Base-by-base conservation (phyloP, 495 filamentous ascomycete genomes). In the Talaromyces nanjingensis region DNA sequence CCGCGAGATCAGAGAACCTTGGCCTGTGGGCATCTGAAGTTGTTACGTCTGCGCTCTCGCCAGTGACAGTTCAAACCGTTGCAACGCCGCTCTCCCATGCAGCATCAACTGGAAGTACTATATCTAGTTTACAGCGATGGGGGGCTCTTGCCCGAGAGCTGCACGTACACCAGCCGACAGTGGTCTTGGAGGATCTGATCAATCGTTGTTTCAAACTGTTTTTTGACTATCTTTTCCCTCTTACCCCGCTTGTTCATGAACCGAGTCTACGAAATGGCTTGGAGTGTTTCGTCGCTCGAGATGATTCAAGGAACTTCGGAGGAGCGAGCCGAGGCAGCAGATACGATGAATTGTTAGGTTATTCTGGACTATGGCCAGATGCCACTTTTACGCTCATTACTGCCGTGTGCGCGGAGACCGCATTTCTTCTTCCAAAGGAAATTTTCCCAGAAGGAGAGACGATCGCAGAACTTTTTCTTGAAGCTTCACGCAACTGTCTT, bases 161-260 rank as follows among this genome's bases (percentile, higher is more conserved):
- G 20, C 57, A 42, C 39, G 14, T 54, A 34, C 61, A 58, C 22
- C 34, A 59, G 11, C 34, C 62, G 24, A 52, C 66, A 24, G 27
- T 39, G 8, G 16, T 60, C 7, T 25, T 70, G 31, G 66, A 70
- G 34, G n/a, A 34, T 9, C 33, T 54, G 6, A 37, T 66, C 12
- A 70, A 69, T 11, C 63, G 47, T n/a, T 72, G 67, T 63, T 67
- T 72, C 42, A 64, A 68, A 16, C 56, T 70, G 16, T 72, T 71
- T 37, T 71, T 72, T 33, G 60, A 67, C 27, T 71, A 71, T 57
- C 65, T 72, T 8, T 72, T 69, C 18, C 70, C 70, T 8, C 56
- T 72, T 20, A 72, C 65, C n/a, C 70, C 70, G n/a, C 67, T 72
- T 11, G 69, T 72, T 39, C 69, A 72, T 69, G 70, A 72, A 63